Base-by-base conservation (phyloP, 345 rosid genomes). In the Corchorus olitorius region DNA sequence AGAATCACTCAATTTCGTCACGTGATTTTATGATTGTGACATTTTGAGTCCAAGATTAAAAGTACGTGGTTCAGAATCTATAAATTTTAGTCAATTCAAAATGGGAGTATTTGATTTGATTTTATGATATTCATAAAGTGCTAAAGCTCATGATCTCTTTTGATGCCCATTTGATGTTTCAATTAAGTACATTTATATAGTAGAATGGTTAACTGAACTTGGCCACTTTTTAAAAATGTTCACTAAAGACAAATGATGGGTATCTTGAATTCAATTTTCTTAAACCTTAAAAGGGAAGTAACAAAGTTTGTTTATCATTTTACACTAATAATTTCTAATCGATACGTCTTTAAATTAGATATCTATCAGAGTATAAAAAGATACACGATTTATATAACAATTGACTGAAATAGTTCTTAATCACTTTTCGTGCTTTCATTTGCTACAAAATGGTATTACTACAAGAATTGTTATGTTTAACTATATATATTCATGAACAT, bases 31-130 rank as follows among this genome's bases (percentile, higher is more conserved):
- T 45, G 71, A 62, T 17, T 9, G 65, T 0, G 58, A 69, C 46
- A 35, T 14, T 37, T 22, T 49, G 9, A 48, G 55, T 15, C 52
- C 39, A 74, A 50, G n/a, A 46, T 8, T n/a, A 19, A 67, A 33
- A 62, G 74, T 52, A 12, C 9, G 11, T 7, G n/a, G 55, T 12
- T 48, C 12, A 67, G 55, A 46, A 67, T 67, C 19, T 6, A 68
- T 6, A 68, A 27, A 49, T 48, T 45, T 22, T 27, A 61, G 78
- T 75, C 78, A 62, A 79, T 71, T 75, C 78, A 75, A 79, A 70
- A 70, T 11, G 41, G n/a, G n/a, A n/a, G 43, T 62, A 60, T 70
- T 8, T 3, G 27, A 60, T 70, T 8, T 3, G 27, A 27, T 60
- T 49, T 60, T 27, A 34, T 34, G 33, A 16, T 46, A 39, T 55